phyloP scores from a whole-genome alignment of 768 basidiomycete genomes.

The Lactarius deliciosus region DNA sequence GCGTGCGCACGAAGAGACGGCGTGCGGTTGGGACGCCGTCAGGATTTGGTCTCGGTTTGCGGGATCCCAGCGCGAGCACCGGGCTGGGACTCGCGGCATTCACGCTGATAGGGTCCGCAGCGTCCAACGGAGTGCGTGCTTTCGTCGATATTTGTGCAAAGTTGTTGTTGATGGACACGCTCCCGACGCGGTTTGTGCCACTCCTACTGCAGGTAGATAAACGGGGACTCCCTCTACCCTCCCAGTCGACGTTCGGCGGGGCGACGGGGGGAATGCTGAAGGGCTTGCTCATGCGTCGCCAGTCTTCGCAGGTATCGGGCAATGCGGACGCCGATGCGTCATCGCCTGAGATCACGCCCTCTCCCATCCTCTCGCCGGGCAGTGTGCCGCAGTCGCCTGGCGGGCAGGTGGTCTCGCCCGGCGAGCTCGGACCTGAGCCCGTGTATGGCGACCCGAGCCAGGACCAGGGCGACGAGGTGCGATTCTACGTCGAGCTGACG shows the following conservation, averaged over 20 bases:
- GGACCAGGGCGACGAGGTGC: slow-evolving; percentile 93
- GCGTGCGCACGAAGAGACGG: slow-evolving; percentile 73
- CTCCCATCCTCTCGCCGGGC: slow-evolving; percentile 14
- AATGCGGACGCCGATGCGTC: slow-evolving; percentile 31
- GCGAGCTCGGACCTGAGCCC: slow-evolving; percentile 47
- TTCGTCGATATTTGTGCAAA: background rate
- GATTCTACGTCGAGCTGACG: slow-evolving; percentile 94
- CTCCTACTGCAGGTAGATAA: slow-evolving; percentile 67
- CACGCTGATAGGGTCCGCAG: slow-evolving; percentile 77
- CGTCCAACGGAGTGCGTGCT: slow-evolving; percentile 77
- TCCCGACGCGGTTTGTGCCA: background rate
- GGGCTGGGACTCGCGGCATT: slow-evolving; percentile 65
- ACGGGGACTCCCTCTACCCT: slow-evolving; percentile 83
- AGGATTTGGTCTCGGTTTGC: slow-evolving; percentile 43
- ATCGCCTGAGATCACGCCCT: slow-evolving; percentile 30
- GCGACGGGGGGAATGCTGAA: slow-evolving; percentile 76
- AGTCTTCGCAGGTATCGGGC: slow-evolving; percentile 76
- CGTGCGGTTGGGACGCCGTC: slow-evolving; percentile 30
- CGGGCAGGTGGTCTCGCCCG: slow-evolving; percentile 26
- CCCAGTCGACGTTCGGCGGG: slow-evolving; percentile 64
- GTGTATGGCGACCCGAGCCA: slow-evolving; percentile 77
- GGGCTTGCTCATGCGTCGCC: slow-evolving; percentile 85
- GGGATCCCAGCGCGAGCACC: slow-evolving; percentile 39
- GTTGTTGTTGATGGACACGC: slow-evolving; percentile 3
- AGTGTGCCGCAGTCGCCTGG: slow-evolving; percentile 19